These are phyloP conservation scores for Colletotrichum simmondsii DNA, from an alignment of 2,329 filamentous ascomycete genomes.

Conservation along the genomic window DNA sequence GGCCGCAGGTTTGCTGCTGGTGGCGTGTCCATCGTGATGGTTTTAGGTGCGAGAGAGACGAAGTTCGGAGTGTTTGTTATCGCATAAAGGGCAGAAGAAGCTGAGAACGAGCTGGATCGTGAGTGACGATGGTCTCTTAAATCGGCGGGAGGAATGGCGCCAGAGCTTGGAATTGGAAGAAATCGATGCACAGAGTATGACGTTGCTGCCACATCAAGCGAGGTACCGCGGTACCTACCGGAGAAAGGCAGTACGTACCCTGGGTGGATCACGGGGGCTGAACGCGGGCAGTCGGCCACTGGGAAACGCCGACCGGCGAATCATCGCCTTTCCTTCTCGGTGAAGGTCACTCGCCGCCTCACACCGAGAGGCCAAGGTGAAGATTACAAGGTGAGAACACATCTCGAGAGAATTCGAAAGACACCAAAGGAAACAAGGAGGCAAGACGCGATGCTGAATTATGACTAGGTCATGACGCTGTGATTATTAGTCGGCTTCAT, in stretches of 20 bases:
- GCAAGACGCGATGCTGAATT: neutral
- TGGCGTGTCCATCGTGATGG: slow-evolving; percentile 32
- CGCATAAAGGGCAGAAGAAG: slow-evolving; percentile 17
- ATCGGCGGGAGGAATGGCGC: neutral
- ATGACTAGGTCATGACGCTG: too few species aligned
- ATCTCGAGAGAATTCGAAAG: slow-evolving; percentile 14
- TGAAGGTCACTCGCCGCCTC: slow-evolving; percentile 4
- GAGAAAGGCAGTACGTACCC: slow-evolving; percentile 11
- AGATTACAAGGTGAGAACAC: slow-evolving; percentile 11
- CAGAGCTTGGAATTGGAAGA: slow-evolving; percentile 31
- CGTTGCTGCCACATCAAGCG: slow-evolving; percentile 18
- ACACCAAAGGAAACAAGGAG: neutral
- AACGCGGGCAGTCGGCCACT: neutral
- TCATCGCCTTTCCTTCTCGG: neutral
- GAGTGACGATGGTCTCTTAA: slow-evolving; percentile 2
- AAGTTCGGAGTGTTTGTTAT: neutral
- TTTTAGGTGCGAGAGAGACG: neutral
- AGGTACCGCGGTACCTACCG: neutral
- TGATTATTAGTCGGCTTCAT: neutral
- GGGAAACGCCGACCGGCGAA: slow-evolving; percentile 11
- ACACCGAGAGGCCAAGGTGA: neutral
- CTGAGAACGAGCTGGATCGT: neutral
- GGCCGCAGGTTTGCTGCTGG: slow-evolving; percentile 32
- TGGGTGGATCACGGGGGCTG: neutral
- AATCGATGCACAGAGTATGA: slow-evolving; percentile 28